phyloP scores from a whole-genome alignment of 345 rosid genomes.

The Populus ilicifolia region DNA sequence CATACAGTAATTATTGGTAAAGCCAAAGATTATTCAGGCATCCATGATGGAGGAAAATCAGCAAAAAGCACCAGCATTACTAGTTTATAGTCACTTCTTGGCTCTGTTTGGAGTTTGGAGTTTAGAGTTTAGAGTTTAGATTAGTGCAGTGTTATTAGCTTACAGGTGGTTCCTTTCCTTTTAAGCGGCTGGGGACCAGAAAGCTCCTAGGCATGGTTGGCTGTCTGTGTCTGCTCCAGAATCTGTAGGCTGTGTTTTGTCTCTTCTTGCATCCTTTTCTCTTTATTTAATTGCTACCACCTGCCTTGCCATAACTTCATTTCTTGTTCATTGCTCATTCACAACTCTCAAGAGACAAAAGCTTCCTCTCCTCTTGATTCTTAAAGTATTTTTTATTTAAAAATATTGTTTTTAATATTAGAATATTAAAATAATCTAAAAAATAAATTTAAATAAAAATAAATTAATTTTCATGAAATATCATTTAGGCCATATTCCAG shows the following conservation, averaged over 20 bases:
- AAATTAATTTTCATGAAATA: no score
- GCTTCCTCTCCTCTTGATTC: not conserved
- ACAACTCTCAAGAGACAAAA: not conserved
- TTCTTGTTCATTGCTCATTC: not conserved
- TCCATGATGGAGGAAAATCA: not conserved
- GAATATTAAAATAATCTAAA: no score
- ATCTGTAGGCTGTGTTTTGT: constrained; percentile 21
- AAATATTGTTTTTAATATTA: no score
- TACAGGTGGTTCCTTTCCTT: not conserved
- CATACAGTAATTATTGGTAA: not conserved
- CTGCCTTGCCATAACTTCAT: not conserved
- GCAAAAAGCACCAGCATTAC: not conserved
- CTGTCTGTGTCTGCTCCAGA: constrained; percentile 11
- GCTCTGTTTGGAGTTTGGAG: not conserved
- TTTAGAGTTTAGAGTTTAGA: not conserved
- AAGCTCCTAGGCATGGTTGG: not conserved
- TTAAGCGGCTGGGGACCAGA: not conserved
- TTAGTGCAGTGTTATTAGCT: not conserved
- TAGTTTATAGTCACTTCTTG: no score
- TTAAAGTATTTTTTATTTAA: no score
- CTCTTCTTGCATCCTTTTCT: constrained; percentile 13
- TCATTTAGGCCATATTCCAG: no score
- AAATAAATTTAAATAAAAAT: no score
- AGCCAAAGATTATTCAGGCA: not conserved
- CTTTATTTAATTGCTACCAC: not conserved